Base-by-base conservation (phyloP, 2,329 filamentous ascomycete species). In the Sclerotinia nivalis region DNA sequence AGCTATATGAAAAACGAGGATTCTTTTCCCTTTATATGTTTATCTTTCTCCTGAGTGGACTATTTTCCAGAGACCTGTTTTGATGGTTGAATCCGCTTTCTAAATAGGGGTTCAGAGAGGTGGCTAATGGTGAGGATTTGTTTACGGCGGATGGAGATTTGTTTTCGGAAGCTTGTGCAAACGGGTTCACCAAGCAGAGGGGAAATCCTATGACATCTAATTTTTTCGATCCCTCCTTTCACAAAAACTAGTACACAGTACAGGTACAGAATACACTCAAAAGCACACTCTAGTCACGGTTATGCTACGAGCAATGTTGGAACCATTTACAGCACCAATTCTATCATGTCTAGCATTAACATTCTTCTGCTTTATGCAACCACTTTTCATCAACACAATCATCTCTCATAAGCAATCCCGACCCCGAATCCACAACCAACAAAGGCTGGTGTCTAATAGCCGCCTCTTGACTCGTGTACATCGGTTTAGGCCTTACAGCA, bases 51-150 rank as follows among this genome's bases (percentile, higher is more conserved):
- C 72, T 0, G 80, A 81, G 77, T 68, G 77, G 79, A 20, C 71
- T 81, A 7, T 78, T 78, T 61, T 75, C 72, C 45, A 76, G 78
- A n/a, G 74, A 76, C 22, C 69, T 81, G 45, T 80, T 80, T 70
- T 78, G 73, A 73, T 81, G 80, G 80, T 68, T 81, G 15, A 81
- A 79, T 52, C 71, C 71, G 8, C 70, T 81, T 9, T 79, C 81
- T 60, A 47, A 70, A 20, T 15, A 69, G 15, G 80, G 80, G 0
- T 80, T 76, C 61, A 69, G 69, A 15, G 76, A 73, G 1, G 71
- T 78, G 34, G 67, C 81, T 4, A 71, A 69, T 2, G 72, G 77
- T 18, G 73, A 78, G n/a, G 74, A 77, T 69, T 73, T 81, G 1
- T 73, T 72, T 54, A 52, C 70, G 4, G 67, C 65, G n/a, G 72